Evolutionary conservation across 139 green algal genomes (phyloP).

Genomic region (Trebouxia sp.): DNA sequence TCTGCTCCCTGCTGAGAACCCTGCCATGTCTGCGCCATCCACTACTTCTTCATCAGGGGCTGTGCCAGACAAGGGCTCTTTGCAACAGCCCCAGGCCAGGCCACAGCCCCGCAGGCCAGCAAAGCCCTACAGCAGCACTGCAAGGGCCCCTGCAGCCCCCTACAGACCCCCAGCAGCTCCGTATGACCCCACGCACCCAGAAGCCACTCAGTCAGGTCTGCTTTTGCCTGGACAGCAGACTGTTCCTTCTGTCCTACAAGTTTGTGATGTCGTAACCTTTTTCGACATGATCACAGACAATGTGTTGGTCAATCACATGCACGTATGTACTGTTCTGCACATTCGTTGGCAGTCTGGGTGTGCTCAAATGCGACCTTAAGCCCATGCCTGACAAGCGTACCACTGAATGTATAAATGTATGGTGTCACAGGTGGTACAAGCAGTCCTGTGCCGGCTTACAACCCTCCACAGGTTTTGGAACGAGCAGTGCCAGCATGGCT

Average conservation of each 20-base stretch:
- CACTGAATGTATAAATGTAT: too few species aligned
- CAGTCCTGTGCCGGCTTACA: too few species aligned
- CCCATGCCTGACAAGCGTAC: too few species aligned
- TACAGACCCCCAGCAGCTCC: neutral
- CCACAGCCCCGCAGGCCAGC: neutral
- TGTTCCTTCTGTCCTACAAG: neutral
- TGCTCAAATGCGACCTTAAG: too few species aligned
- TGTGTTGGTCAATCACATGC: too few species aligned
- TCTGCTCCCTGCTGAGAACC: conserved; percentile 3
- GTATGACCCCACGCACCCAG: conserved; percentile 4
- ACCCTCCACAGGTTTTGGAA: too few species aligned
- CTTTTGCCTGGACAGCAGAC: neutral
- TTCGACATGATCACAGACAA: neutral
- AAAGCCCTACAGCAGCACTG: neutral
- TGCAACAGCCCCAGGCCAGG: neutral
- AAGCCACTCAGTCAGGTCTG: neutral
- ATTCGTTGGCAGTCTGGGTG: too few species aligned
- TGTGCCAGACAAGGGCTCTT: neutral
- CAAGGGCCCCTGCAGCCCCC: neutral
- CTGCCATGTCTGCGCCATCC: neutral
- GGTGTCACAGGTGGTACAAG: too few species aligned
- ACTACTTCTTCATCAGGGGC: neutral
- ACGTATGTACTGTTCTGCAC: too few species aligned
- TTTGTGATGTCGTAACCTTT: neutral
- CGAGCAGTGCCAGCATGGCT: too few species aligned